Evolutionary conservation across 371 early-diverging fungal genomes (phyloP).

Genomic region (Apophysomyces trapeziformis): DNA sequence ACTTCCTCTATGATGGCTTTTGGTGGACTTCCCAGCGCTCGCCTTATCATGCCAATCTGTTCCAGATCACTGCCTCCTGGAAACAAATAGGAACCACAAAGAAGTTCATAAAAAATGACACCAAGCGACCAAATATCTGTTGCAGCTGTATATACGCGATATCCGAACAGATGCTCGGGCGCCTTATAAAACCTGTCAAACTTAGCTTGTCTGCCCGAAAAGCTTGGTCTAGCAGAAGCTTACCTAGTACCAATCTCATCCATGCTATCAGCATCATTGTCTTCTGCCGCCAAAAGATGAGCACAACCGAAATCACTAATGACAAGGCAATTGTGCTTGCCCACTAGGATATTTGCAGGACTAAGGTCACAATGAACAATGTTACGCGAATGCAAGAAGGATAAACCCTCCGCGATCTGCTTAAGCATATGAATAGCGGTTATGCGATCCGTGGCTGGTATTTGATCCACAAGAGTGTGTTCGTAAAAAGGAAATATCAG

Average conservation of each 20-base stretch:
- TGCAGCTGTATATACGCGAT: slow-evolving; percentile 33
- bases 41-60: slow-evolving; percentile 44
- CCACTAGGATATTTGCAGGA: slow-evolving; percentile 73
- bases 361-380: slow-evolving; percentile 80
- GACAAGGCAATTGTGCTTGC: slow-evolving; percentile 55
- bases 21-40: slow-evolving; percentile 39
- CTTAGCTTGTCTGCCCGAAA: neutral
- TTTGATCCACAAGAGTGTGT: slow-evolving; percentile 20
- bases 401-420: slow-evolving; percentile 62
- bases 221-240: neutral
- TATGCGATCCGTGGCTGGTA: neutral
- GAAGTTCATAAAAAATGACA: slow-evolving; percentile 32
- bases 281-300: slow-evolving; percentile 15
- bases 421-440: slow-evolving; percentile 33
- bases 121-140: slow-evolving; percentile 57
- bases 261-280: slow-evolving; percentile 4
- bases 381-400: slow-evolving; percentile 60
- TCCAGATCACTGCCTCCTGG: slow-evolving; percentile 49
- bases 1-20: slow-evolving; percentile 27
- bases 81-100: slow-evolving; percentile 39
- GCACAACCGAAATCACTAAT: slow-evolving; percentile 89
- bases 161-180: slow-evolving; percentile 52
- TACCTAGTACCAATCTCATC: slow-evolving; percentile 53
- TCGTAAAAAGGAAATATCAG: slow-evolving; percentile 40
- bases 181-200: slow-evolving; percentile 47